Conservation (phyloP, 192 early-diverging fungal species). For the Pilaira anomala region DNA sequence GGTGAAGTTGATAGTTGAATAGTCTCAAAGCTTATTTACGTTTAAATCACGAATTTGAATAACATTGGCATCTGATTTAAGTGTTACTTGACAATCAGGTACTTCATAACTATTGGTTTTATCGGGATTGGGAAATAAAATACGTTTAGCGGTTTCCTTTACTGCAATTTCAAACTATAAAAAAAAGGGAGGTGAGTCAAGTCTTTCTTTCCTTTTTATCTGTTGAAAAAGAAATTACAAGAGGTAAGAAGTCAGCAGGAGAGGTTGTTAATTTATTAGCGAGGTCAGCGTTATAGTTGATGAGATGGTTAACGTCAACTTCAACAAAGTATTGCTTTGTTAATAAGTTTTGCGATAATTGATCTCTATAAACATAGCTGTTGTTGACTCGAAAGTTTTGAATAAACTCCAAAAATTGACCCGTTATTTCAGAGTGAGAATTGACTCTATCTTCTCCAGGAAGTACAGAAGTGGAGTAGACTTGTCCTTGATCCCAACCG, state of each 20-base stretch:
- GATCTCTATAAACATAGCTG: constrained; percentile 88
- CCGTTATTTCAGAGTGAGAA: constrained; percentile 58
- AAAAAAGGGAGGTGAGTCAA: neutral
- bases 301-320: constrained; percentile 85
- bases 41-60: constrained; percentile 88
- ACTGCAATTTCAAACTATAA: constrained; percentile 86
- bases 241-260: constrained; percentile 77
- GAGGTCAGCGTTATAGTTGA: constrained; percentile 79
- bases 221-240: constrained; percentile 47
- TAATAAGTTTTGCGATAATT: constrained; percentile 81
- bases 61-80: constrained; percentile 81
- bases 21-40: constrained; percentile 41
- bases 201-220: neutral
- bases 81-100: constrained; percentile 87
- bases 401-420: constrained; percentile 77
- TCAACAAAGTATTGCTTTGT: constrained; percentile 76
- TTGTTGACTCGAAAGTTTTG: constrained; percentile 83
- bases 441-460: constrained; percentile 55
- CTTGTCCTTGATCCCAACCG: constrained; percentile 82
- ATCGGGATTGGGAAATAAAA: constrained; percentile 53
- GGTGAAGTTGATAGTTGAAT: neutral
- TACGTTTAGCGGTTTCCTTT: constrained; percentile 71
- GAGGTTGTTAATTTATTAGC: constrained; percentile 74
- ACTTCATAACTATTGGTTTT: constrained; percentile 49
- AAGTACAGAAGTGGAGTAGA: constrained; percentile 70